Evolutionary conservation across 1,284 basidiomycete genomes (phyloP).

Genomic region (Microbotryomycetes sp.): DNA sequence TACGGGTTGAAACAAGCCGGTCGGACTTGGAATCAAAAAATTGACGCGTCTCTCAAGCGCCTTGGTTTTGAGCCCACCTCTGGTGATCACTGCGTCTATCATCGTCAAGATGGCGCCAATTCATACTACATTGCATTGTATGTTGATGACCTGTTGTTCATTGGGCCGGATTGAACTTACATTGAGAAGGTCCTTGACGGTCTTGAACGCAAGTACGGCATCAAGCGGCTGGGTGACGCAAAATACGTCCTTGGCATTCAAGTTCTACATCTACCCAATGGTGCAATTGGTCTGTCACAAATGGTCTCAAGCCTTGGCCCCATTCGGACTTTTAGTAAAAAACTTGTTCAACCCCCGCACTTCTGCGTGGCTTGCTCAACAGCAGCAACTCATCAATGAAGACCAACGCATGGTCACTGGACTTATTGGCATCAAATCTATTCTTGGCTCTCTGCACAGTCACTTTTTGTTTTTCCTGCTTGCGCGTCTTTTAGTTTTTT

Average conservation of each 20-base stretch:
- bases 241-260: conserved; percentile 43
- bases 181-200: conserved; percentile 35
- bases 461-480: not conserved
- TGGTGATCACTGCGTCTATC: conserved; percentile 36
- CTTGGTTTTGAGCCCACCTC: conserved; percentile 35
- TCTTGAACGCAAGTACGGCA: conserved; percentile 37
- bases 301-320: no score
- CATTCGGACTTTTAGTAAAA: no score
- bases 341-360: no score
- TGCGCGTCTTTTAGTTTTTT: not conserved
- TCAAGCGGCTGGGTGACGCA: conserved; percentile 42
- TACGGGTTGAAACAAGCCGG: conserved; percentile 47
- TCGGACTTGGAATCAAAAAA: conserved; percentile 41
- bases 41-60: conserved; percentile 32
- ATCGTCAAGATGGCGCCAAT: not conserved
- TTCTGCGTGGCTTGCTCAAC: not conserved
- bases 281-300: conserved; percentile 41
- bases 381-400: not conserved
- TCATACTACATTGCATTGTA: conserved; percentile 36
- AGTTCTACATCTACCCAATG: conserved; percentile 37
- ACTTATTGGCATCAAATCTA: not conserved
- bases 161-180: conserved; percentile 22
- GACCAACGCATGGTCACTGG: not conserved
- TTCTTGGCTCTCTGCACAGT: not conserved
- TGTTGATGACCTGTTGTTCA: conserved; percentile 42